phyloP scores from a whole-genome alignment of 768 basidiomycete genomes.

The Termitomyces bulborhizus region DNA sequence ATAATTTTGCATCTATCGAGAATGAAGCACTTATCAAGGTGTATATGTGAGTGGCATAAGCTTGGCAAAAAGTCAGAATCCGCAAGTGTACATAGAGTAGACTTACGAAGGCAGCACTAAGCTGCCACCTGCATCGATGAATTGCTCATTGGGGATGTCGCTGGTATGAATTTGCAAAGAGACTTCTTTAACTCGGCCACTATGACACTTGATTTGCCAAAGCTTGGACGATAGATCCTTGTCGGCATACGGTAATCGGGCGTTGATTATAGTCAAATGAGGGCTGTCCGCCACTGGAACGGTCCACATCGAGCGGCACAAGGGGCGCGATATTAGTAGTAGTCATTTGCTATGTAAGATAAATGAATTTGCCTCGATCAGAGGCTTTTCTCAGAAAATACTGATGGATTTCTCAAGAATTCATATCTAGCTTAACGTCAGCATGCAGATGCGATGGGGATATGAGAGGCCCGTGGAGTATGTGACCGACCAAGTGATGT shows the following conservation, averaged over 20 bases:
- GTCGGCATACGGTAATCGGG: slow-evolving; percentile 24
- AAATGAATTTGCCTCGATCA: not conserved
- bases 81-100: not conserved
- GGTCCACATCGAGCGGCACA: slow-evolving; percentile 1
- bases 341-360: not conserved
- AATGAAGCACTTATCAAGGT: slow-evolving; percentile 66
- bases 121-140: slow-evolving; percentile 23
- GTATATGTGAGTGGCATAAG: slow-evolving; percentile 59
- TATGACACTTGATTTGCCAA: slow-evolving; percentile 25
- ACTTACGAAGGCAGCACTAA: slow-evolving; percentile 32
- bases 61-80: slow-evolving; percentile 13
- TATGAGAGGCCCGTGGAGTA: not conserved
- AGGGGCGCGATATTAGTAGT: not conserved
- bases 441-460: not conserved
- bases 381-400: not conserved
- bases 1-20: slow-evolving; percentile 48
- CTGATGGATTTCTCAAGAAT: not conserved
- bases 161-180: slow-evolving; percentile 6
- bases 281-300: not conserved
- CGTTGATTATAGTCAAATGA: slow-evolving; percentile 17
- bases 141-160: slow-evolving; percentile 1
- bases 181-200: slow-evolving; percentile 21
- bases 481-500: no score
- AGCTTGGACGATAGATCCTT: slow-evolving; percentile 18
- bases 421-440: not conserved